Conservation (phyloP, 1,139 yeast genomes). For the Yamadazyma membranifaciens region DNA sequence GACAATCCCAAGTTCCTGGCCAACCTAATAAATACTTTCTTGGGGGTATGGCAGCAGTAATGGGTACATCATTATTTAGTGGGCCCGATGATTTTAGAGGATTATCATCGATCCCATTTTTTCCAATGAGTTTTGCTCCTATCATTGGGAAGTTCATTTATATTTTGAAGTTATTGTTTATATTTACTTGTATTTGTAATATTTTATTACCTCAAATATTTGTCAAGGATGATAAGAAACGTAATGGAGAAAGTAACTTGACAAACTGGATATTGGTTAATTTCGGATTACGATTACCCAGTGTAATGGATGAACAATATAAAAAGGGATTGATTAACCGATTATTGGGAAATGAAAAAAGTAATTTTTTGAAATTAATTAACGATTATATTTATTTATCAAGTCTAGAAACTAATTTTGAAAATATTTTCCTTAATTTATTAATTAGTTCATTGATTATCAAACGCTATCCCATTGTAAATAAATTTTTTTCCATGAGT, state of each 20-base stretch:
- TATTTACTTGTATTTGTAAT: slow-evolving; percentile 26
- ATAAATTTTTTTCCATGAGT: slow-evolving; percentile 22
- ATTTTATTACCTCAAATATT: slow-evolving; percentile 25
- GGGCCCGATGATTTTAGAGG: slow-evolving; percentile 41
- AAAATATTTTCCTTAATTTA: slow-evolving; percentile 33
- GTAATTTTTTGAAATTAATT: slow-evolving; percentile 20
- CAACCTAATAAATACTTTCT: slow-evolving; percentile 37
- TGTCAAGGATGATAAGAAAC: slow-evolving; percentile 5
- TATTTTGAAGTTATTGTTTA: slow-evolving; percentile 24
- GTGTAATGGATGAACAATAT: slow-evolving; percentile 17
- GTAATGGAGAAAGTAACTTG: slow-evolving; percentile 7
- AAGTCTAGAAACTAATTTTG: slow-evolving; percentile 35
- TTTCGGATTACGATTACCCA: slow-evolving; percentile 32
- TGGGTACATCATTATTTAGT: slow-evolving; percentile 46
- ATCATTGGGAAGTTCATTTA: slow-evolving; percentile 24
- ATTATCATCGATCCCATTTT: slow-evolving; percentile 32
- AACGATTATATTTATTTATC: slow-evolving; percentile 31
- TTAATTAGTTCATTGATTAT: slow-evolving; percentile 30
- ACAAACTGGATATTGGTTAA: slow-evolving; percentile 27
- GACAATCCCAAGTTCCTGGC: slow-evolving; percentile 1
- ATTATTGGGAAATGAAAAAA: slow-evolving; percentile 23
- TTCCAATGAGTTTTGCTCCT: slow-evolving; percentile 27
- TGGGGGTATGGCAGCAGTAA: slow-evolving; percentile 57
- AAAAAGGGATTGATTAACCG: slow-evolving; percentile 20
- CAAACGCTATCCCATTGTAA: slow-evolving; percentile 20